Conservation (phyloP, 2,329 filamentous ascomycete species). For the Aureobasidium lini region DNA sequence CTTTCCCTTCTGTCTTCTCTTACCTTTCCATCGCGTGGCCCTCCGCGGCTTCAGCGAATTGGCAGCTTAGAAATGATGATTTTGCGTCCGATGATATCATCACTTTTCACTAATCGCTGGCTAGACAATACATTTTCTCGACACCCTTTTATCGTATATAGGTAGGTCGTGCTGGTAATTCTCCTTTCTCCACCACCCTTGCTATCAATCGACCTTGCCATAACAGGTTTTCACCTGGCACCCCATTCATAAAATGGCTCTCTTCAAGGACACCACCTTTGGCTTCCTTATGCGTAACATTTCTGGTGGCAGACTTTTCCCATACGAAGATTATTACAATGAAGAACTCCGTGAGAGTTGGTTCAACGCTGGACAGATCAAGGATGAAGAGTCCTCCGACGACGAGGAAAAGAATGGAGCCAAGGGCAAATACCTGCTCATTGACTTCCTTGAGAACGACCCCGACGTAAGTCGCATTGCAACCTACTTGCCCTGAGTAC, state of each 20-base stretch:
- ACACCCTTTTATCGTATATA: neutral
- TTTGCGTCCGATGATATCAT: neutral
- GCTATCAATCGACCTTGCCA: neutral
- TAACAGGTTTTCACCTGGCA: neutral
- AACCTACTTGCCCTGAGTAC: no score
- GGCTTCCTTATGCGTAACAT: constrained; percentile 13
- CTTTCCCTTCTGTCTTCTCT: neutral
- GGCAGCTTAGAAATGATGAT: neutral
- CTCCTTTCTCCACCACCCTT: neutral
- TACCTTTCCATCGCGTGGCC: neutral
- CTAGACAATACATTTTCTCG: neutral
- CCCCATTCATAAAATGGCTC: neutral
- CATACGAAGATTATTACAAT: constrained; percentile 12
- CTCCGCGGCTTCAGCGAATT: neutral
- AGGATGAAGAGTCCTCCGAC: constrained; percentile 1
- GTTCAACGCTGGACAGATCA: neutral
- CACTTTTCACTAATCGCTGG: neutral
- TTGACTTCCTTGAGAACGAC: constrained; percentile 12
- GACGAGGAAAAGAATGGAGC: constrained; percentile 11
- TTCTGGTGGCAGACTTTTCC: constrained; percentile 10
- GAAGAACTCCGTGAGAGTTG: constrained; percentile 4
- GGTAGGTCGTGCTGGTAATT: neutral
- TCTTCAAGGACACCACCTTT: constrained; percentile 13
- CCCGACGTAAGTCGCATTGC: constrained; percentile 19
- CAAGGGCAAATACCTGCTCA: constrained; percentile 12